Percentiles rank a stretch among this genome's conserved stretches.
These are phyloP conservation scores for Amphichorda felina DNA, from an alignment of 2,329 filamentous ascomycete species.

Conservation along the genomic window DNA sequence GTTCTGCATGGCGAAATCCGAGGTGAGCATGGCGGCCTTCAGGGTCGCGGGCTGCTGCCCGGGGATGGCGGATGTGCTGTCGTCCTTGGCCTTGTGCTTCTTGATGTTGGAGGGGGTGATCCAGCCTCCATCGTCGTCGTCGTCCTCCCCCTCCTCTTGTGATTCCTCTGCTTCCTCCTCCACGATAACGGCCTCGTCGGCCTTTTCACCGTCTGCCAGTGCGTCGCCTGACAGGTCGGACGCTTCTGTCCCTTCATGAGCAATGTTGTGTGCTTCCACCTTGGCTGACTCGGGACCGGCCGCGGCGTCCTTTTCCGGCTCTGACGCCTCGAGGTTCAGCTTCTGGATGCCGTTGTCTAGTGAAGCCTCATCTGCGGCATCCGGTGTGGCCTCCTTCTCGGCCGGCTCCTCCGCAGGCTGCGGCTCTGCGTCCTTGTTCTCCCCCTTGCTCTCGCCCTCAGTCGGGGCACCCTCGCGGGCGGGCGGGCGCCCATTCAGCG, in stretches of 20 bases:
- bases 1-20: slow-evolving; percentile 97
- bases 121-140: slow-evolving; percentile 63
- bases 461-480: slow-evolving; percentile 19
- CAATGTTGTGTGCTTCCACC: slow-evolving; percentile 1
- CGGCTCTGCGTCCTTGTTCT: neutral
- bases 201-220: slow-evolving; percentile 5
- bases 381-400: slow-evolving; percentile 3
- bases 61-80: slow-evolving; percentile 21
- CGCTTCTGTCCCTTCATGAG: slow-evolving; percentile 4
- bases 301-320: neutral
- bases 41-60: slow-evolving; percentile 47
- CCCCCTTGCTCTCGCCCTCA: slow-evolving; percentile 5
- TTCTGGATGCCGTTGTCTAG: slow-evolving; percentile 5
- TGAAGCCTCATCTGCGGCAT: neutral
- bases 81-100: slow-evolving; percentile 63
- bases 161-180: slow-evolving; percentile 12
- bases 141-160: slow-evolving; percentile 26
- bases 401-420: slow-evolving; percentile 1
- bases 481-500: slow-evolving; percentile 58
- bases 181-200: slow-evolving; percentile 9
- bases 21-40: slow-evolving; percentile 84
- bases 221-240: slow-evolving; percentile 4
- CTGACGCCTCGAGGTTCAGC: slow-evolving; percentile 6
- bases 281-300: slow-evolving; percentile 2
- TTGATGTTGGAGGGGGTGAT: slow-evolving; percentile 91